Conservation (phyloP, 2,329 filamentous ascomycete species). For the Helotiales sp. region DNA sequence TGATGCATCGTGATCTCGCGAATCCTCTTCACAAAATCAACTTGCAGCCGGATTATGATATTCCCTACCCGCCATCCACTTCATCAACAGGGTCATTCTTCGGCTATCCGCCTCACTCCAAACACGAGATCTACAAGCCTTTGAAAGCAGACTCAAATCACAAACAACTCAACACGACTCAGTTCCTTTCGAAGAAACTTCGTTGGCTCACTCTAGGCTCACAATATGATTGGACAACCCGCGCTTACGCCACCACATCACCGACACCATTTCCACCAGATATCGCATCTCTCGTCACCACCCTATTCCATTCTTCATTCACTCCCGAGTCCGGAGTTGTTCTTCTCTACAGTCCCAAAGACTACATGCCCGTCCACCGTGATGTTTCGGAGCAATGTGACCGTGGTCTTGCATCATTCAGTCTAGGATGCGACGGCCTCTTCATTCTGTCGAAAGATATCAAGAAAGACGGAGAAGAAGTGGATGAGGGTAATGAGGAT, state of each 20-base stretch:
- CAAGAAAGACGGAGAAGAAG: slow-evolving; percentile 30
- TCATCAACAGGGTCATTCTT: slow-evolving; percentile 56
- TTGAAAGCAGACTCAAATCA: slow-evolving; percentile 65
- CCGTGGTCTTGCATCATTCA: slow-evolving; percentile 80
- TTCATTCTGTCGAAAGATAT: slow-evolving; percentile 75
- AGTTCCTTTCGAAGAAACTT: slow-evolving; percentile 78
- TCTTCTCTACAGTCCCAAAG: slow-evolving; percentile 87
- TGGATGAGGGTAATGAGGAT: slow-evolving; percentile 35
- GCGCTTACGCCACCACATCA: slow-evolving; percentile 70
- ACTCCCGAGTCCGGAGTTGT: slow-evolving; percentile 87
- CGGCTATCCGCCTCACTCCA: slow-evolving; percentile 55
- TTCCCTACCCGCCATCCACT: slow-evolving; percentile 59
- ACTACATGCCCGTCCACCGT: slow-evolving; percentile 90
- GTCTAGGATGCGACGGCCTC: slow-evolving; percentile 86
- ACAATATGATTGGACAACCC: slow-evolving; percentile 93
- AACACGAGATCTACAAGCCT: slow-evolving; percentile 67
- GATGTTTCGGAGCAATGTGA: slow-evolving; percentile 88
- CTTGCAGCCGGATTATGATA: slow-evolving; percentile 77
- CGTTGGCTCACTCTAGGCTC: slow-evolving; percentile 94
- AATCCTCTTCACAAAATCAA: slow-evolving; percentile 82
- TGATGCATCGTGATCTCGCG: slow-evolving; percentile 79
- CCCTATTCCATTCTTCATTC: slow-evolving; percentile 73
- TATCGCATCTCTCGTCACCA: slow-evolving; percentile 68
- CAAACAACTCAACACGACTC: slow-evolving; percentile 71
- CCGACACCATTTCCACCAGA: slow-evolving; percentile 78